These are phyloP conservation scores for Dactylonectria estremocensis DNA, from an alignment of 2,329 filamentous ascomycete genomes.

Conservation along the genomic window DNA sequence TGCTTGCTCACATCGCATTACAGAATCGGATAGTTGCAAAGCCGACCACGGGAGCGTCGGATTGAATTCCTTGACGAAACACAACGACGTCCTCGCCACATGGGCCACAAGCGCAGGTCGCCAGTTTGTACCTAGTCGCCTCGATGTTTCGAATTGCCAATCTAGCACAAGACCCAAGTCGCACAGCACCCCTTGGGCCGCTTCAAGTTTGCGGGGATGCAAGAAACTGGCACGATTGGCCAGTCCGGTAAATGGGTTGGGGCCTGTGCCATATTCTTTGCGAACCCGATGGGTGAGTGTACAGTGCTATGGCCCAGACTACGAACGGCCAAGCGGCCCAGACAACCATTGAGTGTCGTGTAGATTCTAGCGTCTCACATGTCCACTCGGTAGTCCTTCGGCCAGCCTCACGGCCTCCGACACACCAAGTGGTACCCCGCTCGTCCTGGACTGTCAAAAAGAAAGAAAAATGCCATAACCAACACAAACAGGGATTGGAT, in stretches of 20 bases:
- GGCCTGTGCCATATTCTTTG: slow-evolving; percentile 19
- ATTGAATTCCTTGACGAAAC: slow-evolving; percentile 24
- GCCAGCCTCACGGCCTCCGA: not conserved
- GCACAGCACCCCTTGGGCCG: slow-evolving; percentile 28
- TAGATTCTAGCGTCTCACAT: slow-evolving; percentile 36
- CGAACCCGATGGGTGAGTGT: slow-evolving; percentile 15
- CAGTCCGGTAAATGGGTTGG: slow-evolving; percentile 16
- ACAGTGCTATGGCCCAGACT: slow-evolving; percentile 7
- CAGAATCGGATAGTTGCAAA: slow-evolving; percentile 3
- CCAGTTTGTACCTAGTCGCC: slow-evolving; percentile 24
- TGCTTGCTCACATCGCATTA: slow-evolving; percentile 5
- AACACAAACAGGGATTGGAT: slow-evolving; percentile 13
- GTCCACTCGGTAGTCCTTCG: slow-evolving; percentile 13
- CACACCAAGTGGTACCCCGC: slow-evolving; percentile 22
- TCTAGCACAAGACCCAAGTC: slow-evolving; percentile 17
- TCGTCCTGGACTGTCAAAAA: not conserved
- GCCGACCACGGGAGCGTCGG: not conserved
- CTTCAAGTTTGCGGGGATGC: slow-evolving; percentile 39
- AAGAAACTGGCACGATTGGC: slow-evolving; percentile 36
- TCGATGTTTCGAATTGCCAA: slow-evolving; percentile 37
- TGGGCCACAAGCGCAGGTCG: slow-evolving; percentile 1
- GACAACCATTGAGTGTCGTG: slow-evolving; percentile 25
- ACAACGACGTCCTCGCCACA: not conserved
- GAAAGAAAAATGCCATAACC: not conserved
- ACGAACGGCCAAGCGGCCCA: slow-evolving; percentile 20